These are phyloP conservation scores for Hordeum marinum DNA, from an alignment of 176 grass and related monocot genomes.

Conservation along the genomic window DNA sequence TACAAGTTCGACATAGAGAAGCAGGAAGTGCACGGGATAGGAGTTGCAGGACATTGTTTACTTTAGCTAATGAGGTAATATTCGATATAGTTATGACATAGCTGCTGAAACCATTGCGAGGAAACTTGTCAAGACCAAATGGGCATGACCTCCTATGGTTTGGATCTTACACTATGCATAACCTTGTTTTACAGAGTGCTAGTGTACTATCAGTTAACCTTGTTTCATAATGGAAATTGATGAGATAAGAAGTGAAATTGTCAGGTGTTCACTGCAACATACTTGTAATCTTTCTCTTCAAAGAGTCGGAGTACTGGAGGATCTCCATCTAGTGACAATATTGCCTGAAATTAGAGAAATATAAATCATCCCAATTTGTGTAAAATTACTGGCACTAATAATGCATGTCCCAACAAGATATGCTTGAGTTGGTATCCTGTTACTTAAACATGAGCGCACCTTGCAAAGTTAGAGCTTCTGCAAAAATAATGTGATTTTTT, in stretches of 20 bases:
- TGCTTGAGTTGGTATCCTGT: not conserved
- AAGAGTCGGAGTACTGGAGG: slow-evolving; percentile 88
- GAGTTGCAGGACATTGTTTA: not conserved
- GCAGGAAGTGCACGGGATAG: not conserved
- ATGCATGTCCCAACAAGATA: not conserved
- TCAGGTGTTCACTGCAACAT: slow-evolving; percentile 31
- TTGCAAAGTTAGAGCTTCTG: not conserved
- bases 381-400: not conserved
- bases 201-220: not conserved
- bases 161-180: not conserved
- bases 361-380: slow-evolving; percentile 14
- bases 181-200: not conserved
- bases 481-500: not conserved
- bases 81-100: not conserved
- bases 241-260: not conserved
- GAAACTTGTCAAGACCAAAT: not conserved
- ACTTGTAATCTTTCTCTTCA: slow-evolving; percentile 79
- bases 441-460: not conserved
- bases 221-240: not conserved
- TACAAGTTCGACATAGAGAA: not conserved
- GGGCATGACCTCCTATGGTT: not conserved
- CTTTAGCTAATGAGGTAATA: not conserved
- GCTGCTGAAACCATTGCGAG: not conserved
- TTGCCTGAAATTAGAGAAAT: slow-evolving; percentile 63
- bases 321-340: slow-evolving; percentile 77